phyloP scores from a whole-genome alignment of 495 filamentous ascomycete genomes.

The Eremomyces bilateralis region DNA sequence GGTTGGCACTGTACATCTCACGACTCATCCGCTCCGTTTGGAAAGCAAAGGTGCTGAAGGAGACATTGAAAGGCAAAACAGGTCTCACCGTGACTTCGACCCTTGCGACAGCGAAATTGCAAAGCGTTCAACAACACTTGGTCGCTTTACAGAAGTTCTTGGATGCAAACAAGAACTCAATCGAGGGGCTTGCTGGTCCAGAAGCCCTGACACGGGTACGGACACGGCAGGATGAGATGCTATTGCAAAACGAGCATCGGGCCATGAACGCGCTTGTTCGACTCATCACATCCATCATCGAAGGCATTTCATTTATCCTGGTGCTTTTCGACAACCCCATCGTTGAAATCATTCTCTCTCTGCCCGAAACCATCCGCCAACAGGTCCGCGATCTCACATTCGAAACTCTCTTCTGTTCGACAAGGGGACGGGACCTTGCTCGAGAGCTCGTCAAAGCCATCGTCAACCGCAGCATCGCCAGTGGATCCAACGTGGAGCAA shows the following conservation, averaged over 20 bases:
- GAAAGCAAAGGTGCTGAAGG: slow-evolving; percentile 41
- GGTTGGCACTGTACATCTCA: slow-evolving; percentile 66
- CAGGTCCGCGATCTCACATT: slow-evolving; percentile 59
- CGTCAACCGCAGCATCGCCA: slow-evolving; percentile 90
- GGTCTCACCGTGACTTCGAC: slow-evolving; percentile 26
- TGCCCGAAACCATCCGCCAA: slow-evolving; percentile 45
- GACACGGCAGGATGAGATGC: slow-evolving; percentile 71
- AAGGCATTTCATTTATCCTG: slow-evolving; percentile 85
- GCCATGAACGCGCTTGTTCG: slow-evolving; percentile 68
- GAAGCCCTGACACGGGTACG: slow-evolving; percentile 48
- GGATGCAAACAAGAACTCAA: slow-evolving; percentile 62
- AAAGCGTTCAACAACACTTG: slow-evolving; percentile 56
- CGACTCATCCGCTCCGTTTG: slow-evolving; percentile 71
- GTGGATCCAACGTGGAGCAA: slow-evolving; percentile 87
- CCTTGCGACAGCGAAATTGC: slow-evolving; percentile 40
- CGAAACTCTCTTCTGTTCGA: slow-evolving; percentile 61
- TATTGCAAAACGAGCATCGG: slow-evolving; percentile 79
- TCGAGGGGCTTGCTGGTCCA: slow-evolving; percentile 76
- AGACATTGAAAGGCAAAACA: slow-evolving; percentile 33
- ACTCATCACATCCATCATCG: slow-evolving; percentile 66
- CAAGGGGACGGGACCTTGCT: slow-evolving; percentile 67
- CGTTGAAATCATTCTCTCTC: slow-evolving; percentile 67
- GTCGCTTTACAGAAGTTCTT: slow-evolving; percentile 61
- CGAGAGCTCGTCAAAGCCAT: slow-evolving; percentile 95
- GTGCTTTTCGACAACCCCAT: slow-evolving; percentile 86